Base-by-base conservation (phyloP, 805 yeast species). In the Hanseniaspora lachancei region DNA sequence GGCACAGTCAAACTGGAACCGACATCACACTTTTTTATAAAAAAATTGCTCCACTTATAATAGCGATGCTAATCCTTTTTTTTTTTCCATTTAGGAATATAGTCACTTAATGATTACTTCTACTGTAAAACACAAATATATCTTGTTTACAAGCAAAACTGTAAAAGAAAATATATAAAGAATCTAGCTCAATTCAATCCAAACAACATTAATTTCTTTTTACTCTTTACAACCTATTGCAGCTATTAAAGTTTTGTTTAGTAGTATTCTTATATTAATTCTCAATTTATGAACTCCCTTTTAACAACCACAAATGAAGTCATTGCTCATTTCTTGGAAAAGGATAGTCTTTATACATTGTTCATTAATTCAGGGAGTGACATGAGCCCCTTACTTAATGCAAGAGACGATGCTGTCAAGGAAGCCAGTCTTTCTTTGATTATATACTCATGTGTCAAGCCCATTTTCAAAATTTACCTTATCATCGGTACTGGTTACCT, bases 381-480 rank as follows among this genome's bases (percentile, higher is more conserved):
- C 20, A 23, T 16, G 4, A 10, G 32, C 12, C 8, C 24, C 4
- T 13, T 42, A 10, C 27, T 50, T 2, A 42, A 21, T 35, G 20
- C 35, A n/a, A 52, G 55, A 52, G 55, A 52, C 16, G 27, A n/a
- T 3, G 12, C 38, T n/a, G 18, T 15, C 12, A 35, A 36, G 9
- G 39, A 43, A 44, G 39, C 55, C 13, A 24, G 49, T 13, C 49
- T 52, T 23, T 52, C 55, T 21, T 44, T 52, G n/a, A 52, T 53
- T 23, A 64, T 68, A 29, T 68, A 68, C 66, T 60, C 84, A 8
- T 73, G 91, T 0, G 87, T 84, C 29, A 84, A 82, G 68, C 93
- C 93, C 16, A 82, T 85, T 59, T 74, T 84, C 63, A 80, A 85
- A 66, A 82, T 85, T 66, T 85, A 85, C 64, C 68, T 84, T 66